A percentile compares a stretch with the other conserved stretches of the same genome.
phyloP scores from a whole-genome alignment of 2,329 filamentous ascomycete genomes.

The Phyllosticta capitalensis region DNA sequence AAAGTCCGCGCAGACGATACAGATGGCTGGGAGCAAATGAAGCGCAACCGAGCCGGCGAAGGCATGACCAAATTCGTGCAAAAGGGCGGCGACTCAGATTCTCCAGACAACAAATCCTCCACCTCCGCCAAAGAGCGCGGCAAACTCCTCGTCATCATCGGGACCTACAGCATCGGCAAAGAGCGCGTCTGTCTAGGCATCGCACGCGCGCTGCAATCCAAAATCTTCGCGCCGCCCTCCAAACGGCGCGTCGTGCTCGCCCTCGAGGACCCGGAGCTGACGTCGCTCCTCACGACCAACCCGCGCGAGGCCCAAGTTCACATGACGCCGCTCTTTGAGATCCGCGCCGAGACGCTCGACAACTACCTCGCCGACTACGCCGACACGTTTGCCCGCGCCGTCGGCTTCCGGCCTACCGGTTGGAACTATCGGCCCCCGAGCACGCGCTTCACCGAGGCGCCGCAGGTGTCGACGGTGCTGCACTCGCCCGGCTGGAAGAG shows the following conservation, averaged over 20 bases:
- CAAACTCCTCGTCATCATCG: constrained; percentile 80
- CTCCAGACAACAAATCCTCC: constrained; percentile 23
- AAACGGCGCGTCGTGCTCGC: constrained; percentile 81
- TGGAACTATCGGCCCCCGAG: constrained; percentile 81
- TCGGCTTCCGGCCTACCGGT: constrained; percentile 85
- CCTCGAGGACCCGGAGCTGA: constrained; percentile 75
- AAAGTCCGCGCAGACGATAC: constrained; percentile 51
- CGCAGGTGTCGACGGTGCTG: constrained; percentile 55
- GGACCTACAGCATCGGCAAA: constrained; percentile 96
- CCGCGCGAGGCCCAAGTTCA: constrained; percentile 86
- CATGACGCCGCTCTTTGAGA: constrained; percentile 94
- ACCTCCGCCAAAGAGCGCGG: constrained; percentile 38
- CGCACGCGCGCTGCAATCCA: constrained; percentile 71
- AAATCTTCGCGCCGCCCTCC: constrained; percentile 75
- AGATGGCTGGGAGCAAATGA: constrained; percentile 49
- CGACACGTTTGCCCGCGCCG: constrained; percentile 72
- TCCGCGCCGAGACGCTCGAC: constrained; percentile 79
- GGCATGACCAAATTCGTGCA: constrained; percentile 56
- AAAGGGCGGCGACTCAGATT: constrained; percentile 33
- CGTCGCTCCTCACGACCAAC: constrained; percentile 65
- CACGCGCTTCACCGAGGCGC: constrained; percentile 52
- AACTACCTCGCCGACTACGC: constrained; percentile 78
- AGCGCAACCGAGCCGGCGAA: constrained; percentile 43
- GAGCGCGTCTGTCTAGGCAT: constrained; percentile 92
- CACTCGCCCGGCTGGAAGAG: constrained; percentile 64